Evolutionary conservation across 768 basidiomycete genomes (phyloP).

Genomic region (Serendipita indica): DNA sequence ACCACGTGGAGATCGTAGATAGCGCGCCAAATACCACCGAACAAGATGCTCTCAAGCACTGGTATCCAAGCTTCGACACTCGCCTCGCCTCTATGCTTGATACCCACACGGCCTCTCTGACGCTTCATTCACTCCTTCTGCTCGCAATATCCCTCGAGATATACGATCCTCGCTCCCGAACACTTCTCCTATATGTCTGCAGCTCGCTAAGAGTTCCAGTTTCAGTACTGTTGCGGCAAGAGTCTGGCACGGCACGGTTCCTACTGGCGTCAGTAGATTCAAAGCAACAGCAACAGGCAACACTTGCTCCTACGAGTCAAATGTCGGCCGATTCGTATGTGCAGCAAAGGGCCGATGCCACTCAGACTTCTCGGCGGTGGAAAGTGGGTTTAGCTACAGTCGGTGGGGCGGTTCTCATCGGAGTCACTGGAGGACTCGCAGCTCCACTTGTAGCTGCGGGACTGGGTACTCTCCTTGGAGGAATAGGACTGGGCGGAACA

Average conservation of each 20-base stretch:
- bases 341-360: background rate
- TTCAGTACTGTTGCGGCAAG: background rate
- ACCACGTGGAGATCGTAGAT: background rate
- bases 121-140: background rate
- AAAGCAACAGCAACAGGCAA: background rate
- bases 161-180: background rate
- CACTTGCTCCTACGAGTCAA: background rate
- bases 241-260: background rate
- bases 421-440: slow-evolving; percentile 44
- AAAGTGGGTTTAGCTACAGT: slow-evolving; percentile 34
- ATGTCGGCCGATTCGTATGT: background rate
- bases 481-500: slow-evolving; percentile 40
- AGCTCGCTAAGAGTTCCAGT: background rate
- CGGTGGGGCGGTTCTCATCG: slow-evolving; percentile 40
- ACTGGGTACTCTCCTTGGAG: slow-evolving; percentile 33
- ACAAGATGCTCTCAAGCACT: background rate
- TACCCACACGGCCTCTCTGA: background rate
- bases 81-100: background rate
- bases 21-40: background rate
- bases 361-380: background rate
- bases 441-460: slow-evolving; percentile 45
- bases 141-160: background rate
- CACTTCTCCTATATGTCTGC: background rate
- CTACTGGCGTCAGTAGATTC: background rate
- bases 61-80: background rate